Evolutionary conservation across 495 filamentous ascomycete species (phyloP).

Genomic region (Massariosphaeria phaeospora): DNA sequence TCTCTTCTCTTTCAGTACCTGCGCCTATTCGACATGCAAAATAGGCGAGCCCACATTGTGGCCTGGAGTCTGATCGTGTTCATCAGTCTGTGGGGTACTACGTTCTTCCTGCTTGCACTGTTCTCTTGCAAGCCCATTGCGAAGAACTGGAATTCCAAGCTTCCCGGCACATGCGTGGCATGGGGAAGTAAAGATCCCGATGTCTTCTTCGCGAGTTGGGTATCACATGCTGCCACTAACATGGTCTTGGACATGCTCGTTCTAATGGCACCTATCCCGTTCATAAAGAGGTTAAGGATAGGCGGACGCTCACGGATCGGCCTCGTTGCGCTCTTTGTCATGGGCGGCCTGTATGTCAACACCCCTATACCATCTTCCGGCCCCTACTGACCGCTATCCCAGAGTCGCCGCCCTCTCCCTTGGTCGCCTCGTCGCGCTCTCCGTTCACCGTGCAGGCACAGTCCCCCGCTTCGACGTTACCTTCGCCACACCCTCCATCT

Average conservation of each 20-base stretch:
- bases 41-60: background rate
- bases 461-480: conserved; percentile 23
- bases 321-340: conserved; percentile 16
- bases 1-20: conserved; percentile 30
- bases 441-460: conserved; percentile 23
- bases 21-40: conserved; percentile 24
- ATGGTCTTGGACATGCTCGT: conserved; percentile 27
- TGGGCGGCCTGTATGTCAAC: conserved; percentile 26
- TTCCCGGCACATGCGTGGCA: conserved; percentile 18
- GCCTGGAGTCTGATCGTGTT: conserved; percentile 11
- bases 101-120: conserved; percentile 24
- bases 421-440: conserved; percentile 24
- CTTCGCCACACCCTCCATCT: conserved; percentile 23
- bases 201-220: conserved; percentile 17
- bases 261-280: conserved; percentile 18
- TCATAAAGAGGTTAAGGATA: conserved; percentile 18
- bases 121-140: conserved; percentile 26
- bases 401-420: conserved; percentile 20
- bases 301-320: conserved; percentile 13
- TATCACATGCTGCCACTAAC: conserved; percentile 21
- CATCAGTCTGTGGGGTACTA: conserved; percentile 14
- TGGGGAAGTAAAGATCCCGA: conserved; percentile 26
- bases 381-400: background rate
- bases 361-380: background rate
- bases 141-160: conserved; percentile 25